Evolutionary conservation across 768 basidiomycete species (phyloP).

Genomic region (Leccinum variicolor): DNA sequence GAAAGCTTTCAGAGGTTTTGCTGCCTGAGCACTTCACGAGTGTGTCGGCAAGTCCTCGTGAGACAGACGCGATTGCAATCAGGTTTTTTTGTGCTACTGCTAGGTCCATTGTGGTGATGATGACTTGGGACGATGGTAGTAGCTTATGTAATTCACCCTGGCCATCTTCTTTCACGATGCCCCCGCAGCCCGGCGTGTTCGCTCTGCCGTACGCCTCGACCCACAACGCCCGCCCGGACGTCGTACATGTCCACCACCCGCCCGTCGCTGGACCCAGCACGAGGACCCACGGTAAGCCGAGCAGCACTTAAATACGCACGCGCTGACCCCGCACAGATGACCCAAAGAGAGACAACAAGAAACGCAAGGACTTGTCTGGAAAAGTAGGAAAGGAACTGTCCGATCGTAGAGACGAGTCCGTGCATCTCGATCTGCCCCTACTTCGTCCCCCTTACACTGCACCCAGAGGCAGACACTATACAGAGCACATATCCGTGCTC

Average conservation of each 20-base stretch:
- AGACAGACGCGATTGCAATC: constrained; percentile 1
- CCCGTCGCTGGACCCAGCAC: constrained; percentile 41
- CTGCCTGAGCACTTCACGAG: neutral
- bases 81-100: neutral
- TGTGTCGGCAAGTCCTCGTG: neutral
- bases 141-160: neutral
- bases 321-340: constrained; percentile 39
- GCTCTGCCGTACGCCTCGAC: constrained; percentile 53
- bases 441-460: constrained; percentile 10
- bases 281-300: constrained; percentile 36
- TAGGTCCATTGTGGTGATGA: no score
- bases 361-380: constrained; percentile 64
- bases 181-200: constrained; percentile 69
- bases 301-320: constrained; percentile 9
- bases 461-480: constrained; percentile 54
- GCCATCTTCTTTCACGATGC: constrained; percentile 40
- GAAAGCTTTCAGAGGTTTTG: constrained; percentile 2
- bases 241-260: constrained; percentile 37
- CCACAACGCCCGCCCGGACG: constrained; percentile 39
- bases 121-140: neutral
- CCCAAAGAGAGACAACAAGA: constrained; percentile 62
- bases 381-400: constrained; percentile 70
- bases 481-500: constrained; percentile 59
- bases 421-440: constrained; percentile 9
- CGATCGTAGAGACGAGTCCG: constrained; percentile 75